Evolutionary conservation across 257 asterid species (phyloP), one percentile per base, ranked within the genome.

Genomic region (Leonotis leonurus): DNA sequence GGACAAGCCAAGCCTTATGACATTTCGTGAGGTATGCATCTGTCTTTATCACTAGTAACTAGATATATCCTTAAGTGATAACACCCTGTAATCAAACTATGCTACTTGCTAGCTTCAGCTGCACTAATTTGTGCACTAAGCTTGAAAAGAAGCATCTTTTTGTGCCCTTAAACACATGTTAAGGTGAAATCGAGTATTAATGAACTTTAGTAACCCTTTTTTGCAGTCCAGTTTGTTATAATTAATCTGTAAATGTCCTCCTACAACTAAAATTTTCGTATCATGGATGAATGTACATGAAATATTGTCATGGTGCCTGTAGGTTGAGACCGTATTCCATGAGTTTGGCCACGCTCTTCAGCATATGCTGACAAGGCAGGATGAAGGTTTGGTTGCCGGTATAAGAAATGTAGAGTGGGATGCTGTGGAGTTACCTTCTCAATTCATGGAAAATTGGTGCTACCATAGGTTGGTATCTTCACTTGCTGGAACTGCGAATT

Each of bases 371-470:
- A 92, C 99, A 33, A 92, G 60, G 80, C 96, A 92, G 77, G 96
- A 92, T 66, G 99, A 92, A 76, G 97, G 99, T 53, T 83, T 92
- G 85, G 96, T 92, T 73, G 94, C 99, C 83, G 99, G 99, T 70
- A 89, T 92, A 67, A 78, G 95, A 45, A 85, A 82, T 3, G 78
- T 92, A 30, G 99, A 92, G 79, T 92, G 99, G 99, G 99, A 92
- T 75, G 99, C 99, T 41, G 99, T 92, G 33, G 97, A 92, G 72
- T 73, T 92, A 52, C 99, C 99, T 52, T 92, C 99, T 32, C 99
- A 92, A 30, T 89, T 92, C 75, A 92, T 92, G 99, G 97, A 92
- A 69, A 89, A 92, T 75, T 92, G 99, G 99, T 92, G 99, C 81
- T 89, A 92, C 75, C 99, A 89, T 32, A 89, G 97, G 99, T 89